Percentiles rank a stretch among this genome's conserved stretches.
Evolutionary conservation across 176 grass and related monocot species (phyloP).

Genomic region (Echinochloa phyllopogon): DNA sequence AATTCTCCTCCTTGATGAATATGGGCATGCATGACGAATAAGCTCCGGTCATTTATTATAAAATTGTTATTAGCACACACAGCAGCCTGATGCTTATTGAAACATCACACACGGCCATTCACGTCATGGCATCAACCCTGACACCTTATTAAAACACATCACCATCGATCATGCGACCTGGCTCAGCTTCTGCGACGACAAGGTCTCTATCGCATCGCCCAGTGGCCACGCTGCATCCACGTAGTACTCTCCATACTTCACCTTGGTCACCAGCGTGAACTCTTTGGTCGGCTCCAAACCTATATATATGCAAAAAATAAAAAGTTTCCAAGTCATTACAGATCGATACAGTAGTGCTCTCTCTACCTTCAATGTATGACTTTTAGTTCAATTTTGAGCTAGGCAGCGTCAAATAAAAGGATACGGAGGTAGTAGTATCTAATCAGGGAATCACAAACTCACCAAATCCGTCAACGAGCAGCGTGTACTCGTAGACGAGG

Average conservation of each 20-base stretch:
- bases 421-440: too few relatives aligned
- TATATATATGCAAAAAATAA: neutral
- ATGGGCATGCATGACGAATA: too few relatives aligned
- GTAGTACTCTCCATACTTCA: slow-evolving; percentile 42
- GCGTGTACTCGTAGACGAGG: slow-evolving; percentile 48
- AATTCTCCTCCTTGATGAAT: too few relatives aligned
- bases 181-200: slow-evolving; percentile 29
- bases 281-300: slow-evolving; percentile 45
- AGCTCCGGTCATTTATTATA: too few relatives aligned
- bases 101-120: too few relatives aligned
- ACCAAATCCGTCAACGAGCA: slow-evolving; percentile 56
- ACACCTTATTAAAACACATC: neutral
- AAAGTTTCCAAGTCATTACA: neutral
- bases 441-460: neutral
- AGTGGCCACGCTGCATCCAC: slow-evolving; percentile 47
- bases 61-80: neutral
- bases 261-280: slow-evolving; percentile 41
- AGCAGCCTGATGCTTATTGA: neutral
- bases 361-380: too few relatives aligned
- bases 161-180: neutral
- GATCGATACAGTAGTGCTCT: neutral
- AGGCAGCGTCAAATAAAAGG: too few relatives aligned
- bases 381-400: too few relatives aligned
- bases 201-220: slow-evolving; percentile 47
- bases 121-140: neutral